Base-by-base conservation (phyloP, 2,329 filamentous ascomycete species). In the Pyrenophora graminea region DNA sequence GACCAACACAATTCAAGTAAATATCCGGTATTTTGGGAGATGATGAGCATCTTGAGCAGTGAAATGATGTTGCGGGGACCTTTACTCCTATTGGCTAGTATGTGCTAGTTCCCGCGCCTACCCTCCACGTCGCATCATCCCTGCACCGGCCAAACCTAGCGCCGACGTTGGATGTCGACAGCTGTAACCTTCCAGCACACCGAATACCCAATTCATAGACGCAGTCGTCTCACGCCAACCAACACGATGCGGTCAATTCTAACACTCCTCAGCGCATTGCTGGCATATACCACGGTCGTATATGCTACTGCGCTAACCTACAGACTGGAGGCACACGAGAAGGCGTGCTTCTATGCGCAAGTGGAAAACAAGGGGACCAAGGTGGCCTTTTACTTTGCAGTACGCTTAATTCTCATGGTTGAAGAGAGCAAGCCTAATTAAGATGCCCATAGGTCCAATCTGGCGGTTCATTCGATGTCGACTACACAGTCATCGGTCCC, bases 321-420 rank as follows among this genome's bases (percentile, higher is more conserved):
- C 81, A 90, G 92, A 77, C 82, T 99, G 39, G 78, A 82, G 45
- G 89, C 94, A 43, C 90, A 95, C 79, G 94, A 97, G 81, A 91
- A 90, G 77, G 91, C 94, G 54, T 99, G 94, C 80, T 99, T 99
- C 84, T 97, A 89, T 74, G 84, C 90, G 50, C 80, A 85, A 62
- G 87, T 93, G 48, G 85, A 91, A 59, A 84, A 89, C 72, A 82
- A 84, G 72, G 87, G 87, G 64, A 85, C 89, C 67, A 99, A 99
- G 84, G 82, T 99, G 63, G 92, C 94, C 42, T 99, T 99, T 73
- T 99, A 99, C 80, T 99, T 99, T 77, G 95, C 94, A 54, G 94
- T 99, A 79, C 62, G 88, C 57, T 36, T 7, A 9, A 7, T 34
- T 7, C 6, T 30, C 1, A 15, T 23, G 38, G 17, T 30, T 8